A percentile compares a stretch with the other conserved stretches of the same genome.
Evolutionary conservation across 1,284 basidiomycete genomes (phyloP).

Genomic region (Marasmius tenuissimus): DNA sequence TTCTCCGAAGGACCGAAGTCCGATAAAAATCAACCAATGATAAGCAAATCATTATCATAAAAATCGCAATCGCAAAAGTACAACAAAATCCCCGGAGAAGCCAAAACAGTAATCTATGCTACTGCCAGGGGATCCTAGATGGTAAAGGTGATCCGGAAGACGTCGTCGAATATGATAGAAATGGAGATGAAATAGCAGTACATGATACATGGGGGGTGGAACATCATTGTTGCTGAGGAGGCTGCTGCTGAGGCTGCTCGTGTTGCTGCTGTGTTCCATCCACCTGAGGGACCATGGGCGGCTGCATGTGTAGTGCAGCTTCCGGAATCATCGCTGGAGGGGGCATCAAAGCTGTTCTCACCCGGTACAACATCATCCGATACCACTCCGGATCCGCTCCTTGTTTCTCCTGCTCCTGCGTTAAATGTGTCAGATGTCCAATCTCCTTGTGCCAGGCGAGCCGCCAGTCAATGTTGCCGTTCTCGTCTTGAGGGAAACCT

Average conservation of each 20-base stretch:
- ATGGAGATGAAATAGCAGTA: slow-evolving; percentile 11
- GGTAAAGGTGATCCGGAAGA: background rate
- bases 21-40: background rate
- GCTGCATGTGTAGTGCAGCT: slow-evolving; percentile 52
- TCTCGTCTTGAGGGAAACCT: slow-evolving; percentile 69
- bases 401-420: slow-evolving; percentile 76
- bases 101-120: background rate
- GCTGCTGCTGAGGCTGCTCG: slow-evolving; percentile 27
- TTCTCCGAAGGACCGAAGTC: background rate
- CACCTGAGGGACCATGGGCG: slow-evolving; percentile 39
- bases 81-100: background rate
- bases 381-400: slow-evolving; percentile 80
- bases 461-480: slow-evolving; percentile 78
- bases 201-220: slow-evolving; percentile 14
- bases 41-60: too few relatives aligned
- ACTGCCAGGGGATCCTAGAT: background rate
- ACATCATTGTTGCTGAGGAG: slow-evolving; percentile 16
- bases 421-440: slow-evolving; percentile 65
- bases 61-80: background rate
- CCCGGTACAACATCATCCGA: slow-evolving; percentile 74
- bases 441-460: slow-evolving; percentile 77
- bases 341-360: slow-evolving; percentile 63
- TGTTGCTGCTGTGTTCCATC: slow-evolving; percentile 37
- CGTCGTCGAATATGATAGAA: background rate
- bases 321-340: slow-evolving; percentile 57